Evolutionary conservation across 768 basidiomycete species (phyloP).

Genomic region (Punctularia strigosozonata): DNA sequence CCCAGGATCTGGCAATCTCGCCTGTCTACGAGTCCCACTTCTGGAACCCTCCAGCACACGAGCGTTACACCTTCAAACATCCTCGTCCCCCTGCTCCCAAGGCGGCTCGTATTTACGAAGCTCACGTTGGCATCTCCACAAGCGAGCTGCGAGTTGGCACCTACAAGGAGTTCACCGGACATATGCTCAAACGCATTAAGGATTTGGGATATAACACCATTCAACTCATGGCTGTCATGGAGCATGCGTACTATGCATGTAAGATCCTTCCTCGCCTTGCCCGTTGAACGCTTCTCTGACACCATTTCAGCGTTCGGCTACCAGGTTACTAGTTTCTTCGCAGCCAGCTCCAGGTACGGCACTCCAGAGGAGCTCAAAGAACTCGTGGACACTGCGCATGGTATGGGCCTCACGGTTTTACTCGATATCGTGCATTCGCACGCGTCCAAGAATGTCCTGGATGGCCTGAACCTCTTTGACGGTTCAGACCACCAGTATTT

Average conservation of each 20-base stretch:
- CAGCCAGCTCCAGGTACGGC: conserved; percentile 92
- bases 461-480: conserved; percentile 92
- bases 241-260: conserved; percentile 98
- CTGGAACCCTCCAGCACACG: conserved; percentile 81
- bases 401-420: conserved; percentile 84
- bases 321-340: conserved; percentile 96
- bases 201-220: conserved; percentile 93
- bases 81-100: conserved; percentile 52
- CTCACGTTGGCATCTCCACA: conserved; percentile 95
- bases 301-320: conserved; percentile 81
- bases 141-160: conserved; percentile 80
- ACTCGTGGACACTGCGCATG: conserved; percentile 90
- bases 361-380: conserved; percentile 93
- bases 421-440: conserved; percentile 98
- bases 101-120: conserved; percentile 83
- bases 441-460: conserved; percentile 94
- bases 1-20: conserved; percentile 83
- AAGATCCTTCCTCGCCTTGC: conserved; percentile 17
- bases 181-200: conserved; percentile 80
- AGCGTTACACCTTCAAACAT: conserved; percentile 78
- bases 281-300: conserved; percentile 7
- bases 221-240: conserved; percentile 98
- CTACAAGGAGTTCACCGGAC: conserved; percentile 88
- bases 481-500: conserved; percentile 98
- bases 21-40: conserved; percentile 95